phyloP scores from a whole-genome alignment of 208 protist genomes.

The Borovskyia barvae region DNA sequence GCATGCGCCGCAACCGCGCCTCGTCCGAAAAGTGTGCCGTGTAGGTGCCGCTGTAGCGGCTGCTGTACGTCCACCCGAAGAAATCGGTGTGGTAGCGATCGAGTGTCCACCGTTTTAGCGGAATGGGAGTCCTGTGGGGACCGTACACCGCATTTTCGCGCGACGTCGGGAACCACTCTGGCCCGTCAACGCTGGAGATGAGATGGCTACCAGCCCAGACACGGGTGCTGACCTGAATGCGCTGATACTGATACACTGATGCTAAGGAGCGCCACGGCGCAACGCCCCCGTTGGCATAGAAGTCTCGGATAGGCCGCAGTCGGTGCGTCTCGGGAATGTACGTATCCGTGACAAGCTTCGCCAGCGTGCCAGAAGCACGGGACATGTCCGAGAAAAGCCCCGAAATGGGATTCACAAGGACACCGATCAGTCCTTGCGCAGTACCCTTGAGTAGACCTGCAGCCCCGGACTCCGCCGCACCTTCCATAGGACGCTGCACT shows the following conservation, averaged over 20 bases:
- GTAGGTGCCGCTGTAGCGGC: constrained; percentile 73
- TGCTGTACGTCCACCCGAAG: constrained; percentile 77
- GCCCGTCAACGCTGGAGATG: constrained; percentile 48
- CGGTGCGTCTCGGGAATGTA: constrained; percentile 70
- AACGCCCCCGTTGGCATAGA: constrained; percentile 74
- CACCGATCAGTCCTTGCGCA: constrained; percentile 83
- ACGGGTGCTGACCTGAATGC: constrained; percentile 27
- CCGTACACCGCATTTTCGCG: constrained; percentile 44
- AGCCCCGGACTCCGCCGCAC: constrained; percentile 69
- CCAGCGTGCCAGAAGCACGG: constrained; percentile 50
- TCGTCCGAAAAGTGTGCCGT: constrained; percentile 25
- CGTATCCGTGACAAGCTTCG: constrained; percentile 63
- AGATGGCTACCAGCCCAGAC: constrained; percentile 42
- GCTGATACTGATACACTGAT: constrained; percentile 78
- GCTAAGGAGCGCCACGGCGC: constrained; percentile 58
- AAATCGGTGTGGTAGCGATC: constrained; percentile 67
- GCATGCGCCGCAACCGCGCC: constrained; percentile 61
- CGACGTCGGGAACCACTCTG: constrained; percentile 64
- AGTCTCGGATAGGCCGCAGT: constrained; percentile 60
- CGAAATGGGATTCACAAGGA: constrained; percentile 79
- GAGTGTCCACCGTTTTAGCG: constrained; percentile 47
- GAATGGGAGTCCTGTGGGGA: constrained; percentile 15
- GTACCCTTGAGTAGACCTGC: constrained; percentile 79
- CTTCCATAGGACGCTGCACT: constrained; percentile 81
- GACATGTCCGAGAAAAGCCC: constrained; percentile 85